Evolutionary conservation across 2,329 filamentous ascomycete genomes (phyloP).

Genomic region (Fusarium mundagurra): DNA sequence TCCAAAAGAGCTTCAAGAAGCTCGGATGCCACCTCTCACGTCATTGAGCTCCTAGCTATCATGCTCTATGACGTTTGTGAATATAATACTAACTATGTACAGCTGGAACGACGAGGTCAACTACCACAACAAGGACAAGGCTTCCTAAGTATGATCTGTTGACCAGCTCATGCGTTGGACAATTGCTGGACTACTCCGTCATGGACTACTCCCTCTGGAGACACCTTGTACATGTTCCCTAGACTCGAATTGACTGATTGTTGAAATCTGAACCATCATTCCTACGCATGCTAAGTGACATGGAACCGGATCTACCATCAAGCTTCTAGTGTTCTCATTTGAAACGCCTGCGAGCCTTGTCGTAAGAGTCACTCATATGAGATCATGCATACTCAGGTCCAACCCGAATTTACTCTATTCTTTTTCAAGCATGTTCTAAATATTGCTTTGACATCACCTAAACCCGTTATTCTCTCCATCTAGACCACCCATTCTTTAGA

Average conservation of each 20-base stretch:
- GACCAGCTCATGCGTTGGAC: slow-evolving; percentile 32
- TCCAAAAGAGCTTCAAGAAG: slow-evolving; percentile 13
- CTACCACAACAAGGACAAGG: slow-evolving; percentile 95
- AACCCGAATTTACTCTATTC: not conserved
- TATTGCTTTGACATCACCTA: not conserved
- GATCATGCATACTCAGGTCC: not conserved
- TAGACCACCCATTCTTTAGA: not conserved
- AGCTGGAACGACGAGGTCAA: slow-evolving; percentile 97
- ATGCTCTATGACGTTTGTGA: not conserved
- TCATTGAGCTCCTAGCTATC: not conserved
- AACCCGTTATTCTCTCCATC: not conserved
- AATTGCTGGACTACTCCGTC: slow-evolving; percentile 43
- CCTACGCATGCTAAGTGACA: not conserved
- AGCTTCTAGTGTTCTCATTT: not conserved
- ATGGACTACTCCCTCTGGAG: slow-evolving; percentile 41
- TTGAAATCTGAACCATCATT: slow-evolving; percentile 7
- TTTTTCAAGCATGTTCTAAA: not conserved
- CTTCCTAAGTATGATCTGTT: slow-evolving; percentile 50
- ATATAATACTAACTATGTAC: slow-evolving; percentile 31
- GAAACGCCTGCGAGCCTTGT: not conserved
- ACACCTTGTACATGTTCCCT: slow-evolving; percentile 48
- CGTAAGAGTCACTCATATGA: not conserved
- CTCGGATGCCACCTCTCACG: not conserved
- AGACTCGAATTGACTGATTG: slow-evolving; percentile 47
- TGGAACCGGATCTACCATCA: not conserved